A percentile compares a stretch with the other conserved stretches of the same genome.
Evolutionary conservation across 2,329 filamentous ascomycete genomes (phyloP).

Genomic region (Xylaria sp.): DNA sequence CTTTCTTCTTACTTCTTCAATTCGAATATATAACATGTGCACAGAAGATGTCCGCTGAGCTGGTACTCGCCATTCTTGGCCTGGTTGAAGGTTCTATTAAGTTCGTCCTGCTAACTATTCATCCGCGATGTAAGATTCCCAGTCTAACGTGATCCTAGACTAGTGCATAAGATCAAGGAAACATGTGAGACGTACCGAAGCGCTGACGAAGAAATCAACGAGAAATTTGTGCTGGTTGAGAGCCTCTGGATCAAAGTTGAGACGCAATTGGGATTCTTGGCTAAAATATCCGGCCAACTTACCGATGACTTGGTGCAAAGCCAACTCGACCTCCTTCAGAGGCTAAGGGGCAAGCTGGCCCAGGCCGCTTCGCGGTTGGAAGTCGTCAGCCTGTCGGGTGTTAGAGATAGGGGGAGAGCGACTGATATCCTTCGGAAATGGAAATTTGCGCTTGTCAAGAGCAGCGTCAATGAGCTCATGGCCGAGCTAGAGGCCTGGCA

Average conservation of each 20-base stretch:
- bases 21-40: not conserved
- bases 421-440: constrained; percentile 16
- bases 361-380: constrained; percentile 18
- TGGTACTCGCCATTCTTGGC: not conserved
- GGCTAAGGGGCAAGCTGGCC: constrained; percentile 18
- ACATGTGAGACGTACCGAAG: constrained; percentile 17
- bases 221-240: constrained; percentile 13
- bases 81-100: not conserved
- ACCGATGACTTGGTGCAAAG: constrained; percentile 24
- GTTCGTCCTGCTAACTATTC: not conserved
- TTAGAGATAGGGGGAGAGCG: constrained; percentile 3
- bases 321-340: constrained; percentile 25
- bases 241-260: constrained; percentile 23
- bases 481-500: constrained; percentile 24
- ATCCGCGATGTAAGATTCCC: not conserved
- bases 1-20: not conserved
- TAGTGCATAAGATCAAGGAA: constrained; percentile 21
- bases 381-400: constrained; percentile 8
- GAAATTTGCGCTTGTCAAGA: constrained; percentile 29
- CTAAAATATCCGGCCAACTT: constrained; percentile 26
- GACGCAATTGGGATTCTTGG: constrained; percentile 21
- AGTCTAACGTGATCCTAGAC: constrained; percentile 1
- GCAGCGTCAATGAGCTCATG: constrained; percentile 26
- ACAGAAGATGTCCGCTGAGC: not conserved
- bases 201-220: constrained; percentile 22